Percentiles rank a stretch among this genome's conserved stretches.
phyloP scores from a whole-genome alignment of 176 grass and related monocot species.

The Guadua angustifolia region DNA sequence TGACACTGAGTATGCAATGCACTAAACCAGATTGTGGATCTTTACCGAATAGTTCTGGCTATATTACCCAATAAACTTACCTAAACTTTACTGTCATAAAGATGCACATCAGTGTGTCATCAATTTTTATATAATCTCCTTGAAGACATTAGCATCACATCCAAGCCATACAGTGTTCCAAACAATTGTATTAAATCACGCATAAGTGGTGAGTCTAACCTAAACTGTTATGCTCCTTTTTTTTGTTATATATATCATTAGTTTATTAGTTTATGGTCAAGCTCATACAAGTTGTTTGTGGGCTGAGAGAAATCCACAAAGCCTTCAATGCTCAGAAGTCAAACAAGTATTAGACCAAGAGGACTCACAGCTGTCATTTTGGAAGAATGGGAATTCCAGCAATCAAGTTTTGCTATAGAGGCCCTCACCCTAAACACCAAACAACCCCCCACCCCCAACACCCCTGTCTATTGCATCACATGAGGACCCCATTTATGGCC shows the following conservation, averaged over 20 bases:
- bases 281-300: neutral
- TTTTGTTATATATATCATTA: neutral
- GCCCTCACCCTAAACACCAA: too few species aligned
- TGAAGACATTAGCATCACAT: neutral
- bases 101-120: neutral
- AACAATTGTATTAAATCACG: neutral
- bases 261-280: neutral
- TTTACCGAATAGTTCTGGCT: too few species aligned
- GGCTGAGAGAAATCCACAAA: neutral
- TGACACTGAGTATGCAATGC: too few species aligned
- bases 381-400: too few species aligned
- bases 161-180: neutral
- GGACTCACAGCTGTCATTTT: too few species aligned
- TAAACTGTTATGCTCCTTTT: neutral
- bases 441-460: too few species aligned
- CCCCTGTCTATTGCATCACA: too few species aligned
- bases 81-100: neutral
- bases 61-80: neutral
- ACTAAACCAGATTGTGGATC: too few species aligned
- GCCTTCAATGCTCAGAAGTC: neutral
- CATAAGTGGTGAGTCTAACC: neutral
- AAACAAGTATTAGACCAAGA: too few species aligned
- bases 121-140: neutral
- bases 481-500: too few species aligned
- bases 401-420: too few species aligned